These are phyloP conservation scores for Cantharellus anzutake DNA, from an alignment of 768 basidiomycete genomes.

Conservation along the genomic window DNA sequence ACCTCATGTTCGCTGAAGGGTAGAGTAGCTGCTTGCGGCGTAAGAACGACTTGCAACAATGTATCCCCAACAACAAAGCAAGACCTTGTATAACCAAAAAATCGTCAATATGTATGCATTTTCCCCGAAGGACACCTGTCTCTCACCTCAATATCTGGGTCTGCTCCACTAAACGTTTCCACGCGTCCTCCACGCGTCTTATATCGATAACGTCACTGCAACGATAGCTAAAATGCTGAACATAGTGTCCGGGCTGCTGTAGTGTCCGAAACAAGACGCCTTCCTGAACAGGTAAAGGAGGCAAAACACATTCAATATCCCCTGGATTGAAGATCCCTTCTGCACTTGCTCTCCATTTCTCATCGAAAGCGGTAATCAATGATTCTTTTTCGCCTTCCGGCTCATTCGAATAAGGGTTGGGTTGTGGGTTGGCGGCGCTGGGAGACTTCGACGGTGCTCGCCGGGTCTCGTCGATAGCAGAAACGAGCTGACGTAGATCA, in stretches of 20 bases:
- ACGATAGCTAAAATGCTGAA: not conserved
- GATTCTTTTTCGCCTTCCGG: too few relatives aligned
- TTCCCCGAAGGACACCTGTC: too few relatives aligned
- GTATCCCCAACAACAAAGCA: not conserved
- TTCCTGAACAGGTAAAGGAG: constrained; percentile 29
- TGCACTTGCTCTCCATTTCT: not conserved
- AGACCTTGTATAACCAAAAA: not conserved
- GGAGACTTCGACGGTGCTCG: too few relatives aligned
- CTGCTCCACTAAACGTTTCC: not conserved
- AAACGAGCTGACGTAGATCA: not conserved
- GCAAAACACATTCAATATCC: constrained; percentile 16
- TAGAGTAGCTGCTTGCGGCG: not conserved
- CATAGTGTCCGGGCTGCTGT: not conserved
- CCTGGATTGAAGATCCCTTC: constrained; percentile 1
- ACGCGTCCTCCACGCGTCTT: not conserved
- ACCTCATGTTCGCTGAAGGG: not conserved
- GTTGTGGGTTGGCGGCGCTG: too few relatives aligned
- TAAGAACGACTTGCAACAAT: not conserved
- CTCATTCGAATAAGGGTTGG: too few relatives aligned
- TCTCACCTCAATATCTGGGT: not conserved
- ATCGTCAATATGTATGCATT: not conserved
- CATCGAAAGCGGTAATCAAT: not conserved
- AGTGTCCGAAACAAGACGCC: constrained; percentile 25
- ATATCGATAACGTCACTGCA: not conserved
- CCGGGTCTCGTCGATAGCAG: too few relatives aligned